Evolutionary conservation across 371 early-diverging fungal genomes (phyloP), one percentile per base, ranked within the genome.

Genomic region (Mortierella sp.): DNA sequence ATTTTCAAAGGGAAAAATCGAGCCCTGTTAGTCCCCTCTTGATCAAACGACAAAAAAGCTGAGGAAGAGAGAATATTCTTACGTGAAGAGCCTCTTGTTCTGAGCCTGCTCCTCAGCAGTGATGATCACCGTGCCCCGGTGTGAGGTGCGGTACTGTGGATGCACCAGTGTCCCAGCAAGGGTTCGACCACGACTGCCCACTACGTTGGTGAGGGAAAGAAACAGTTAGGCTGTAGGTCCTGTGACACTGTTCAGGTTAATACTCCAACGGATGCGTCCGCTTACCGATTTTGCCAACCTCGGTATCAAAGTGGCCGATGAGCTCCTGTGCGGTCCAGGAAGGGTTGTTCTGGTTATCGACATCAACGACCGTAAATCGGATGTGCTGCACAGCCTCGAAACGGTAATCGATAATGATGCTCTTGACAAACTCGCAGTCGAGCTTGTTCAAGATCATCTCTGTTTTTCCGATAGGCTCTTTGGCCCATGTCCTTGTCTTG

Each of bases 371-470:
- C 4, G 82, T 79, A 66, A 87, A 84, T 51, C 76, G 79, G 30
- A 85, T 62, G 12, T 53, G 57, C 66, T 87, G 85, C 9, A 81
- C 66, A 19, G 80, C 71, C 70, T 88, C 88, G 74, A 88, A 88
- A 25, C 72, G 80, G 67, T 85, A 88, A 46, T 84, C 82, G 23
- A 86, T 59, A 12, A 74, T 15, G 48, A 87, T 69, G 37, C 75
- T 61, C 44, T 51, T 85, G 25, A 83, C 68, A 68, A 88, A 88
- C 23, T 80, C 80, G 30, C 87, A 87, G 30, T 82, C 81, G 29
- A 82, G 64, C 48, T 80, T 80, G 65, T 87, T 81, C 62, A 73
- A 70, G 15, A 88, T 59, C 56, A 82, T 68, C 61, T 87, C 87
- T 28, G 87, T 86, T 52, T 74, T 71, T 26, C 63, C 75, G 26